Evolutionary conservation across 2,329 filamentous ascomycete genomes (phyloP).

Genomic region (Exophiala phaeomuriformis): DNA sequence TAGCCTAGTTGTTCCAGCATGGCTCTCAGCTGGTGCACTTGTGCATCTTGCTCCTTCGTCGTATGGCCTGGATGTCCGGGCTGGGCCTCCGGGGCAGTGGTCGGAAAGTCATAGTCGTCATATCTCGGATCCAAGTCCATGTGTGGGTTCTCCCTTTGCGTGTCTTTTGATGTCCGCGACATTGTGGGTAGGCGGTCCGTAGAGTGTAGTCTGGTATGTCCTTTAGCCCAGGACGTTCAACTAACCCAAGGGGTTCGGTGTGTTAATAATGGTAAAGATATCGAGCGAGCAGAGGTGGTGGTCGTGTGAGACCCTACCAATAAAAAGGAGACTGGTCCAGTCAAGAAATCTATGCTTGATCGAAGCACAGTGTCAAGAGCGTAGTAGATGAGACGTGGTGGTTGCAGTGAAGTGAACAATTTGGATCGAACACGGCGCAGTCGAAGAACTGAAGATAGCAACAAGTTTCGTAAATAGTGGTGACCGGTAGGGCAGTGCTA

Average conservation of each 20-base stretch:
- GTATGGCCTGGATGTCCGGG: conserved; percentile 83
- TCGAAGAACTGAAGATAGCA: no score
- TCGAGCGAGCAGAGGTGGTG: no score
- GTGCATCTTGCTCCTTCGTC: conserved; percentile 77
- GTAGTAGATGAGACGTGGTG: no score
- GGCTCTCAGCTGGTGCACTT: conserved; percentile 75
- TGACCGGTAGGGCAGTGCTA: no score
- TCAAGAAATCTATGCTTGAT: no score
- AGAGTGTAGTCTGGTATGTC: not conserved
- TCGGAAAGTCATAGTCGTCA: conserved; percentile 92
- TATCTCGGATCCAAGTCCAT: conserved; percentile 73
- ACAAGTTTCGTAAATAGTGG: no score
- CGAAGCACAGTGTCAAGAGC: no score
- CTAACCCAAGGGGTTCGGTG: not conserved
- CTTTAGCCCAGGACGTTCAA: not conserved
- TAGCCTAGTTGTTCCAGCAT: conserved; percentile 77
- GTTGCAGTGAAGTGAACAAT: no score
- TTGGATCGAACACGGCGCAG: no score
- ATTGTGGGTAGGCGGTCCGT: conserved; percentile 11
- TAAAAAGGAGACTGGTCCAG: no score
- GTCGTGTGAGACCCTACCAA: no score
- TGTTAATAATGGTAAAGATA: no score
- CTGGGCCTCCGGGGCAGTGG: conserved; percentile 60
- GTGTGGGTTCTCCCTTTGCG: conserved; percentile 30
- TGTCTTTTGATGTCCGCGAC: conserved; percentile 19